Evolutionary conservation across 768 basidiomycete genomes (phyloP).

Genomic region (Suillus placidus): DNA sequence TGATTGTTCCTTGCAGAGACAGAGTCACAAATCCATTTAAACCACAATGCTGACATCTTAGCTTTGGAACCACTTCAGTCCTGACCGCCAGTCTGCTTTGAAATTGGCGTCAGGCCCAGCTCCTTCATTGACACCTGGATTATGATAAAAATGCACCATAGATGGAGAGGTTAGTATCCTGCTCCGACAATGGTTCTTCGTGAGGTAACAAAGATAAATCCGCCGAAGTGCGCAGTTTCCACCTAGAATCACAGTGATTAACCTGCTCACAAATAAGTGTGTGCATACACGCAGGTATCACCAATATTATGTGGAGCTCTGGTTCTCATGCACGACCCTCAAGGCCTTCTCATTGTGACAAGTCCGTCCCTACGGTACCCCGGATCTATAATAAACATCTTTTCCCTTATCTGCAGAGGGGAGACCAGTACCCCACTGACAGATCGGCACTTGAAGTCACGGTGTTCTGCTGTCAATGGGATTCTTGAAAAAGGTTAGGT

Average conservation of each 20-base stretch:
- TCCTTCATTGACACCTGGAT: not conserved
- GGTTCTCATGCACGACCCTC: not conserved
- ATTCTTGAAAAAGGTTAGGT: constrained; percentile 5
- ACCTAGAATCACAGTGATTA: not conserved
- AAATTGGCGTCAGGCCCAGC: not conserved
- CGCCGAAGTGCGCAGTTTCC: not conserved
- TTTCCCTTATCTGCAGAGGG: not conserved
- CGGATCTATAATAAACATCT: not conserved
- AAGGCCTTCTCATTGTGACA: not conserved
- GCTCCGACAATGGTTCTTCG: not conserved
- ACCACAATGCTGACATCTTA: not conserved
- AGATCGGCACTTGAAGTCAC: not conserved
- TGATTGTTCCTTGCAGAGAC: not conserved
- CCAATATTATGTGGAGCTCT: not conserved
- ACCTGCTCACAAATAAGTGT: not conserved
- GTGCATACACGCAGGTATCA: not conserved
- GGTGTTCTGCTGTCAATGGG: not conserved
- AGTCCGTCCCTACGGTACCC: not conserved
- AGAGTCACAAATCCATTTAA: not conserved
- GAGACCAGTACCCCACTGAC: not conserved
- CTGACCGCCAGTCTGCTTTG: not conserved
- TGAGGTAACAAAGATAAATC: not conserved
- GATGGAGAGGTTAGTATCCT: not conserved
- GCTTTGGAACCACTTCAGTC: not conserved
- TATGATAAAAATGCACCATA: not conserved